Percentiles rank a stretch among this genome's conserved stretches.
Evolutionary conservation across 225 moss, liverwort and hornwort genomes (phyloP).

Genomic region (Pseudisothecium myosuroides): DNA sequence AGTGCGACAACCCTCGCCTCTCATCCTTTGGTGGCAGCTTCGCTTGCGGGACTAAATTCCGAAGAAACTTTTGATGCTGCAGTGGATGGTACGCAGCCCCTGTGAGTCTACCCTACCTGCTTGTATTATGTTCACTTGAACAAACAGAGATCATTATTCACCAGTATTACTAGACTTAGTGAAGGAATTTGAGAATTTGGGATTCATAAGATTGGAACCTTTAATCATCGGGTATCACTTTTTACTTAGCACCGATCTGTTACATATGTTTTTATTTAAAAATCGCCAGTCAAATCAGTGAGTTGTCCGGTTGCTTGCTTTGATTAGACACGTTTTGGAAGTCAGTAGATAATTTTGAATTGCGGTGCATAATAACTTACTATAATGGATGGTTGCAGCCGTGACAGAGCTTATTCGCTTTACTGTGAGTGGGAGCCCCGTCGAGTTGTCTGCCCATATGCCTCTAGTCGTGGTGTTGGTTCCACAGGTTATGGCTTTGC

Average conservation of each 20-base stretch:
- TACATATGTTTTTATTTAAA: background rate
- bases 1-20: slow-evolving; percentile 71
- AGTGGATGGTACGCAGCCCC: slow-evolving; percentile 97
- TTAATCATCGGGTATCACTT: background rate
- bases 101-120: slow-evolving; percentile 93
- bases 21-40: slow-evolving; percentile 80
- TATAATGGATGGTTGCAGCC: slow-evolving; percentile 37
- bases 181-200: background rate
- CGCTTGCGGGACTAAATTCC: slow-evolving; percentile 71
- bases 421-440: slow-evolving; percentile 73
- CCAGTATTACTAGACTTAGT: background rate
- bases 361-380: background rate
- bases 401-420: slow-evolving; percentile 84
- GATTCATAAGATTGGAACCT: background rate
- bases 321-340: background rate
- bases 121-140: slow-evolving; percentile 20
- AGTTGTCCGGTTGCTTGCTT: background rate
- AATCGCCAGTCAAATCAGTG: background rate
- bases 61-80: slow-evolving; percentile 98
- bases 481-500: slow-evolving; percentile 86
- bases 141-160: background rate
- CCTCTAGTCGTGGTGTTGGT: slow-evolving; percentile 90
- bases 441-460: slow-evolving; percentile 83
- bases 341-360: background rate
- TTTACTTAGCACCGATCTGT: background rate